Conservation (phyloP, 495 filamentous ascomycete species). For the Penicillium lividum region DNA sequence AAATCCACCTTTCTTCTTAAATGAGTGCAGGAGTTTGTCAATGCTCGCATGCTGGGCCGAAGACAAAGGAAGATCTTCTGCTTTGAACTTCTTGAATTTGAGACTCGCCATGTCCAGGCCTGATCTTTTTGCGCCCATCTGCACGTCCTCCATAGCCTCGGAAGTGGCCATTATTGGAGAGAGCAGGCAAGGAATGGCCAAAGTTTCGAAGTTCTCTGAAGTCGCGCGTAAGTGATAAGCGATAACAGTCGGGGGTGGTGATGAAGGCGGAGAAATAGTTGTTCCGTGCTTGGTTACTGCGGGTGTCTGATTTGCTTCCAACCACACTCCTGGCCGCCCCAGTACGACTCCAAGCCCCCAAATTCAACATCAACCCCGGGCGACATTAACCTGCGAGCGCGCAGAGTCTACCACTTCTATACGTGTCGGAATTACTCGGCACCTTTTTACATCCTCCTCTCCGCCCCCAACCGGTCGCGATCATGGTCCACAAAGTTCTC, state of each 20-base stretch:
- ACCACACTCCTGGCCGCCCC: slow-evolving; percentile 31
- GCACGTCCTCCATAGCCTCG: slow-evolving; percentile 38
- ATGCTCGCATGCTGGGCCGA: slow-evolving; percentile 72
- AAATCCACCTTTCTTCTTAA: slow-evolving; percentile 90
- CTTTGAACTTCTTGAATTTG: slow-evolving; percentile 72
- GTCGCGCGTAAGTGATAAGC: slow-evolving; percentile 30
- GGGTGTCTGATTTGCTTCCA: slow-evolving; percentile 43
- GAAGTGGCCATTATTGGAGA: slow-evolving; percentile 43
- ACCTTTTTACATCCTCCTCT: slow-evolving; percentile 11
- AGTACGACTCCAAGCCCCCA: slow-evolving; percentile 24
- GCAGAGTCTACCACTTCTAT: slow-evolving; percentile 9
- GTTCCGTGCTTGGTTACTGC: slow-evolving; percentile 44
- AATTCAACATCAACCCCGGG: slow-evolving; percentile 22
- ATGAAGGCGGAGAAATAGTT: slow-evolving; percentile 19
- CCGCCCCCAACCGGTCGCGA: slow-evolving; percentile 23
- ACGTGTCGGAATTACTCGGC: slow-evolving; percentile 14
- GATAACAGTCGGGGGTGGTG: slow-evolving; percentile 23
- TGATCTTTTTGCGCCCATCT: slow-evolving; percentile 28
- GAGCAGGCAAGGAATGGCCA: background rate
- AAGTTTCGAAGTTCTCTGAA: slow-evolving; percentile 11
- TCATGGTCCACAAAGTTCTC: slow-evolving; percentile 76
- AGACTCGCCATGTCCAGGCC: slow-evolving; percentile 38
- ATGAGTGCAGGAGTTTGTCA: slow-evolving; percentile 73
- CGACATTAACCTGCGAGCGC: slow-evolving; percentile 17
- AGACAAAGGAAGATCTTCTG: slow-evolving; percentile 77